phyloP scores from a whole-genome alignment of 1,284 basidiomycete species.

The Fistulina hepatica region DNA sequence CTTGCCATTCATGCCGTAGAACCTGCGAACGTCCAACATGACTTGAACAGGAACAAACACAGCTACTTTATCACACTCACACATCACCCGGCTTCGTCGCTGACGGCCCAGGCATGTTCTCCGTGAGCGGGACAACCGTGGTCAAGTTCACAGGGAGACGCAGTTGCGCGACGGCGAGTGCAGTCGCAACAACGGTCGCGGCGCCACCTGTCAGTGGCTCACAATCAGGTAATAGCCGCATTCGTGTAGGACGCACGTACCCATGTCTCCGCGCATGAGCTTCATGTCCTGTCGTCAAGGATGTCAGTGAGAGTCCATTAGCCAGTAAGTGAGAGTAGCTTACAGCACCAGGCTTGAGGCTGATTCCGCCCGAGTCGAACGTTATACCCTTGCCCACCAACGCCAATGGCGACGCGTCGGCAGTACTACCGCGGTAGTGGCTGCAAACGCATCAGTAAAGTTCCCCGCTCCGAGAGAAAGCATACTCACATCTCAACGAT shows the following conservation, averaged over 20 bases:
- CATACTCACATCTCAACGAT: constrained; percentile 71
- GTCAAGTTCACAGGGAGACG: constrained; percentile 73
- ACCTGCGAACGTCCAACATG: constrained; percentile 28
- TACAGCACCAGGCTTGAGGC: constrained; percentile 68
- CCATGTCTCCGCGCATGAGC: constrained; percentile 78
- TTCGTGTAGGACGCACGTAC: constrained; percentile 24
- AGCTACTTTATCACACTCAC: no score
- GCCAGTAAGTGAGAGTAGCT: constrained; percentile 18
- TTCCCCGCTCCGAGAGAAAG: not conserved
- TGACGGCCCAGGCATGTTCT: constrained; percentile 79
- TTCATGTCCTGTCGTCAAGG: constrained; percentile 52
- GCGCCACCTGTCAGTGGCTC: constrained; percentile 48
- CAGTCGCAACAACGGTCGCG: constrained; percentile 64
- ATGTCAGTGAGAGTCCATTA: not conserved
- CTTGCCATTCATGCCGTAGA: constrained; percentile 85
- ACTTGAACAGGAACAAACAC: constrained; percentile 1
- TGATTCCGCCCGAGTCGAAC: constrained; percentile 85
- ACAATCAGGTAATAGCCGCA: not conserved
- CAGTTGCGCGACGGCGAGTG: constrained; percentile 73
- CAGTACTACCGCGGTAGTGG: not conserved
- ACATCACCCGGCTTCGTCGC: constrained; percentile 85
- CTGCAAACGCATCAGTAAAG: not conserved
- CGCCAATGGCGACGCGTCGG: constrained; percentile 52
- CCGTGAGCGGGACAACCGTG: constrained; percentile 64
- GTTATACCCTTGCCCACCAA: constrained; percentile 88